Base-by-base conservation (phyloP, 1,284 basidiomycete species). In the Mycena sp. region DNA sequence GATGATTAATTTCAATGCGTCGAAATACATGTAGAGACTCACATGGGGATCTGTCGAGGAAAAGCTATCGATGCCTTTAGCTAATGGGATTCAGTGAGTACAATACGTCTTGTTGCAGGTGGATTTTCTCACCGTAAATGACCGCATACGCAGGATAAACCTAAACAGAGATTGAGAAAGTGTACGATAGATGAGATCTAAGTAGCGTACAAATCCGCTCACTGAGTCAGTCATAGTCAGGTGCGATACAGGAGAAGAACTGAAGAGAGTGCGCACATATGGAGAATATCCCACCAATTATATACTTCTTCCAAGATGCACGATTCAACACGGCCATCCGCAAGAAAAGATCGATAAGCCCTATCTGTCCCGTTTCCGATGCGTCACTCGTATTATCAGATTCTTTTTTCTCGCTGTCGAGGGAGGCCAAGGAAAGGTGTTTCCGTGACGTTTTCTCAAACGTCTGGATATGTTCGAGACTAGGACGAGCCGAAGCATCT, bases 71-170 rank as follows among this genome's bases (percentile, higher is more conserved):
- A 95, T 83, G 52, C 85, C 88, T 61, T 84, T 81, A 35, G 87
- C 87, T 82, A 51, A 9, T 48, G 53, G 59, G 38, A 43, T 16
- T 26, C 10, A 43, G 19, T 48, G 1, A n/a, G 23, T 6, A 44
- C 5, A 17, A 32, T 26, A 30, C 3, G 11, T 19, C 38, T 9
- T 3, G 5, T 14, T 3, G 17, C 11, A 5, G 49, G 3, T 44
- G 4, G 9, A 9, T n/a, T 35, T 11, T 67, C 75, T 68, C 65
- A 74, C 91, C 87, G 75, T 90, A 96, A 5, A 96, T 83, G 66
- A 97, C 87, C 71, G 93, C 90, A 71, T 96, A 93, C 3, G 86
- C 85, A 2, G 97, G 97, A 74, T 95, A 52, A 21, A 95, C 89
- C 54, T 40, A 48, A 30, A 17, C 17, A 44, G 9, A 44, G 25